Base-by-base conservation (phyloP, 108 stramenopile genomes). In the Nannochloropsis gaditana region DNA sequence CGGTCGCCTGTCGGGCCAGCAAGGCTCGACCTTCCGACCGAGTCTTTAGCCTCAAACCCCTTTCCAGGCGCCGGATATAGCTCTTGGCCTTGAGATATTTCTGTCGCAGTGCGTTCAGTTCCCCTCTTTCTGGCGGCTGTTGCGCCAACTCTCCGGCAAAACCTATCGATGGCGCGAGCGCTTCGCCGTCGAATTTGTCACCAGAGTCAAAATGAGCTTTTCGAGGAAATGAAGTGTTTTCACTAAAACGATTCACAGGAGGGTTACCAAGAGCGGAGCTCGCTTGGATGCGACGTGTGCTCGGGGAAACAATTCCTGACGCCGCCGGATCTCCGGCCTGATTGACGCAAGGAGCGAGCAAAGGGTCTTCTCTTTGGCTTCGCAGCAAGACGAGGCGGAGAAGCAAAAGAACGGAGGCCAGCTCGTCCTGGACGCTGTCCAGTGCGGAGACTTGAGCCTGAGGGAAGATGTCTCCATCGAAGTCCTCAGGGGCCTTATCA, bases 401-500 rank as follows among this genome's bases (percentile, higher is more conserved):
- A n/a, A 73, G 59, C 59, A 73, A 73, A n/a, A 73, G 59, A 8
- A n/a, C n/a, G 59, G 59, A 73, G 15, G 59, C 59, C 59, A 73
- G 8, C 59, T 73, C 2, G 59, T 73, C 59, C n/a, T 73, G 59
- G 19, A 73, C 59, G 59, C 3, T 73, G 59, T n/a, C 59, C 59
- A 73, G 59, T 4, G 59, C 59, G 4, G 59, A 15, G 15, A 73
- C 15, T n/a, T 73, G 19, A n/a, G 59, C 59, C n/a, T 3, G 59
- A n/a, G 59, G 15, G 59, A 73, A 73, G n/a, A 8, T 15, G 15
- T 73, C 59, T 15, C 8, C 59, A n/a, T 73, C 19, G 59, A 15
- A n/a, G 19, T n/a, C 59, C n/a, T n/a, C 19, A 73, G 59, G 8
- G 3, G 19, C 19, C 59, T 73, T 15, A 15, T n/a, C 19, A 15